Evolutionary conservation across 2,329 filamentous ascomycete species (phyloP).

Genomic region (Mollisiaceae sp.): DNA sequence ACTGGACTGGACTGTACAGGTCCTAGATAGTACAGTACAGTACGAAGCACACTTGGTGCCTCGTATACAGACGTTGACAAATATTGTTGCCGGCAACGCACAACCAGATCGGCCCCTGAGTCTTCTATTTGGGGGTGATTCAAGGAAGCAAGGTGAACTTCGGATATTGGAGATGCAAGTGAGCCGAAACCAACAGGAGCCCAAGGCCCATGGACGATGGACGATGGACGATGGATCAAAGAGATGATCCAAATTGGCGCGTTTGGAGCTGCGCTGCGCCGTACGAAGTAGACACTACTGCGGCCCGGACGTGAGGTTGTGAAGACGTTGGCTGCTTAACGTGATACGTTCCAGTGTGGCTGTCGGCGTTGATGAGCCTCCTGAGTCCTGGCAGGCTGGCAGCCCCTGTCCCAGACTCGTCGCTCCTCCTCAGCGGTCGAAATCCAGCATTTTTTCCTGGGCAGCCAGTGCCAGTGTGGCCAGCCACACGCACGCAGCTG

Average conservation of each 20-base stretch:
- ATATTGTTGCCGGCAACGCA: background rate
- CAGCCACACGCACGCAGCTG: conserved; percentile 19
- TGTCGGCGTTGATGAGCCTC: conserved; percentile 19
- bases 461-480: no score
- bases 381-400: no score
- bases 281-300: conserved; percentile 13
- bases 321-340: background rate
- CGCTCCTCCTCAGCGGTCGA: background rate
- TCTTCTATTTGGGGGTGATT: conserved; percentile 24
- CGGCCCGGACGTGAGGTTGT: background rate
- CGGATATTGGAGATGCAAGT: conserved; percentile 19
- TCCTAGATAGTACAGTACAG: conserved; percentile 5
- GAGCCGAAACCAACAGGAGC: conserved; percentile 24
- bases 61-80: conserved; percentile 15
- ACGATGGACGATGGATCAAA: background rate
- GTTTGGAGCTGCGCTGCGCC: conserved; percentile 14
- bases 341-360: conserved; percentile 12
- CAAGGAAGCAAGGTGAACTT: conserved; percentile 18
- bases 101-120: conserved; percentile 7
- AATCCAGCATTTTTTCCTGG: background rate
- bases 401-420: conserved; percentile 4
- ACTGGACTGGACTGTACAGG: no score
- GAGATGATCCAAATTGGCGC: conserved; percentile 13
- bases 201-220: no score
- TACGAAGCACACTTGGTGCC: background rate